Conservation (phyloP, 2,329 filamentous ascomycete genomes). For the Neoscytalidium dimidiatum region DNA sequence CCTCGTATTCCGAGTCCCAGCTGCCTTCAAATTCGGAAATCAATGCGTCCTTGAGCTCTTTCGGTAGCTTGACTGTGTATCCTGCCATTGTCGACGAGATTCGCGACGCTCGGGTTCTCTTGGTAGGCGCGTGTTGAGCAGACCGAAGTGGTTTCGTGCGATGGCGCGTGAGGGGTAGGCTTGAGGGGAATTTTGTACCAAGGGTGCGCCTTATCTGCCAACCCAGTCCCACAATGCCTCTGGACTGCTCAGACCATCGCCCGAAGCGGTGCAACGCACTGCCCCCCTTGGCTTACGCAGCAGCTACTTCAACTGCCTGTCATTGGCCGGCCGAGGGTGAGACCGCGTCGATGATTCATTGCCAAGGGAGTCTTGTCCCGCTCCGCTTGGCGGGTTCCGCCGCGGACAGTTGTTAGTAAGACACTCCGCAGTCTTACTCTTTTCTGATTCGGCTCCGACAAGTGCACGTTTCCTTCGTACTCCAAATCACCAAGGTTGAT, state of each 20-base stretch:
- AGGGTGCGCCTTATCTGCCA: background rate
- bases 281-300: constrained; percentile 7
- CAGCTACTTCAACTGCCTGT: background rate
- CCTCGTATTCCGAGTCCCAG: background rate
- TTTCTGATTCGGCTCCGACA: background rate
- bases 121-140: background rate
- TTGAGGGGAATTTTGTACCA: background rate
- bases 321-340: background rate
- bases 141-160: no score
- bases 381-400: background rate
- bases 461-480: background rate
- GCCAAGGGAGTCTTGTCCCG: background rate
- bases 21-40: background rate
- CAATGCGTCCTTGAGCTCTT: background rate
- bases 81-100: background rate
- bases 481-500: no score
- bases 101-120: background rate
- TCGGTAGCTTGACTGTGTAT: background rate
- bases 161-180: background rate
- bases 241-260: background rate
- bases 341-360: background rate
- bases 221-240: background rate
- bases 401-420: background rate
- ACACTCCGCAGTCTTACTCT: no score
- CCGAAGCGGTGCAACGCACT: background rate